Conservation (phyloP, 768 basidiomycete genomes). For the Trametes meyenii region DNA sequence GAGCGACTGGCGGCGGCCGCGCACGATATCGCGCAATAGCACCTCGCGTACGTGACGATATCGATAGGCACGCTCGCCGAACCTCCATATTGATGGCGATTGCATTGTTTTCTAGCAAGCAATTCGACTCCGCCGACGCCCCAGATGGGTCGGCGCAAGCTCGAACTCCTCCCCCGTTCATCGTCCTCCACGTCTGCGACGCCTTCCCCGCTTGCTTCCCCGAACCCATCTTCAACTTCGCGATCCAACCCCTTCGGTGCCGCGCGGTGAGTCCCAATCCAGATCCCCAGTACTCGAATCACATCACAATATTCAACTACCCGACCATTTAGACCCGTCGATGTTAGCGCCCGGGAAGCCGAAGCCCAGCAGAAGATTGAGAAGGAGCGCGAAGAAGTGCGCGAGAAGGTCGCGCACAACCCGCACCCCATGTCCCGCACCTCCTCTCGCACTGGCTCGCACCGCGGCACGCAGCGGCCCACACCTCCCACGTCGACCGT, state of each 20-base stretch:
- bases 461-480: conserved; percentile 36
- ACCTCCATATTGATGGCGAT: conserved; percentile 8
- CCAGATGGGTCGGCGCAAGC: conserved; percentile 74
- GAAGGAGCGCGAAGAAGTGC: conserved; percentile 53
- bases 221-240: conserved; percentile 61
- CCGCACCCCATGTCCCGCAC: conserved; percentile 50
- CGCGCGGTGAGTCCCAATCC: conserved; percentile 62
- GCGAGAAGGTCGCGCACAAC: conserved; percentile 38
- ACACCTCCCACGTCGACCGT: conserved; percentile 35
- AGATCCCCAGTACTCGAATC: too few species aligned
- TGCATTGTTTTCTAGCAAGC: conserved; percentile 47
- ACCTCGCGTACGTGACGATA: conserved; percentile 60
- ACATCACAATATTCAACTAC: too few species aligned
- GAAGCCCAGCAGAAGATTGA: conserved; percentile 73
- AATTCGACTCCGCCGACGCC: conserved; percentile 83
- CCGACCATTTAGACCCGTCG: conserved; percentile 68
- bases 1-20: conserved; percentile 69
- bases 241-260: conserved; percentile 84
- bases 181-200: conserved; percentile 59
- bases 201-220: conserved; percentile 79
- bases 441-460: conserved; percentile 37
- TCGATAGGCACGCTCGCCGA: background rate
- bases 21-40: conserved; percentile 48
- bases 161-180: conserved; percentile 85
- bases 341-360: conserved; percentile 75